Evolutionary conservation across 257 asterid species (phyloP).

Genomic region (Solanum pennellii): DNA sequence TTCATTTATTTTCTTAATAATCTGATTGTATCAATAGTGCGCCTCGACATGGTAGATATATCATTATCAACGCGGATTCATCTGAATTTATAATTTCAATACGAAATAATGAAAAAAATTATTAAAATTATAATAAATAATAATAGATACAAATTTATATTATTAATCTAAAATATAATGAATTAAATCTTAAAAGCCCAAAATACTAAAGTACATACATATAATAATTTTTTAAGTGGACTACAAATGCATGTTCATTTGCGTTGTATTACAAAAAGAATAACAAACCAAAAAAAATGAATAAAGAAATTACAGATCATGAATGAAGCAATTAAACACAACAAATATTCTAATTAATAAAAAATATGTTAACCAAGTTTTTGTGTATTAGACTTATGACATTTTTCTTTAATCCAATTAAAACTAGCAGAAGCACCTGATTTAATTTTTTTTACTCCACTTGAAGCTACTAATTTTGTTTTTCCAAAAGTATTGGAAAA

Average conservation of each 20-base stretch:
- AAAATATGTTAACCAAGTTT: slow-evolving; percentile 2
- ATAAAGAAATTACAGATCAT: background rate
- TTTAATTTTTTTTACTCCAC: slow-evolving; percentile 71
- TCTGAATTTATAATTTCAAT: too few relatives aligned
- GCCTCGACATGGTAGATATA: background rate
- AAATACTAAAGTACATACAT: too few relatives aligned
- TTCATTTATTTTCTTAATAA: background rate
- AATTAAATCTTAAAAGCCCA: too few relatives aligned
- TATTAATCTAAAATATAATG: too few relatives aligned
- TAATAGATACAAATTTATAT: too few relatives aligned
- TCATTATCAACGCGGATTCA: background rate
- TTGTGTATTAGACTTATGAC: slow-evolving; percentile 23
- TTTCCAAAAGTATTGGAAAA: slow-evolving; percentile 33
- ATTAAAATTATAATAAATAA: too few relatives aligned
- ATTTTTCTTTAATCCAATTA: slow-evolving; percentile 46
- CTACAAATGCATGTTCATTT: background rate
- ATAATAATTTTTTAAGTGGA: background rate
- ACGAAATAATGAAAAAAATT: too few relatives aligned
- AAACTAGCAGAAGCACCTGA: slow-evolving; percentile 57
- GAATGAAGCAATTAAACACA: background rate
- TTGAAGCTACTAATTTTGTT: slow-evolving; percentile 46
- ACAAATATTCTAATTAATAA: background rate
- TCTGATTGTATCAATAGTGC: background rate
- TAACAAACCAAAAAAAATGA: background rate
- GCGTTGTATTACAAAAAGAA: background rate